These are phyloP conservation scores for Trichaptum fuscoviolaceum DNA, from an alignment of 768 basidiomycete genomes.

Conservation along the genomic window DNA sequence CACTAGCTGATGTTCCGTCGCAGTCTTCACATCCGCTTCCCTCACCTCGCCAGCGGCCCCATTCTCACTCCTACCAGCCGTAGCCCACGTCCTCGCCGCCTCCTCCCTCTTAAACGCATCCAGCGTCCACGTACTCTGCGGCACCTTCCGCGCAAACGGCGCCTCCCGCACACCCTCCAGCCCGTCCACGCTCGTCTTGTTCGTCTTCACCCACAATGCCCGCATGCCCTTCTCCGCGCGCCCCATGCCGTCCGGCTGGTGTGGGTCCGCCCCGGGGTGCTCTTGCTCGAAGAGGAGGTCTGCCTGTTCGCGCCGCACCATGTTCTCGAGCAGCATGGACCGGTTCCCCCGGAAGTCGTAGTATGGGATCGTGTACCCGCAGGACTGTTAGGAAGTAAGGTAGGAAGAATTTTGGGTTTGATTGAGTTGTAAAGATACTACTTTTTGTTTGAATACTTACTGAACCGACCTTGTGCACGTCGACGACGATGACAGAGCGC, in stretches of 20 bases:
- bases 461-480: conserved; percentile 53
- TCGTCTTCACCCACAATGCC: conserved; percentile 49
- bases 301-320: conserved; percentile 35
- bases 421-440: background rate
- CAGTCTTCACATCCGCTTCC: background rate
- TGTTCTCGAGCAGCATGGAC: conserved; percentile 42
- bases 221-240: conserved; percentile 40
- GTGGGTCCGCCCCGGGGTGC: conserved; percentile 5
- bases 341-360: conserved; percentile 55
- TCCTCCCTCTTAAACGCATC: background rate
- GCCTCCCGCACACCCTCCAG: conserved; percentile 37
- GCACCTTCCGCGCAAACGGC: background rate
- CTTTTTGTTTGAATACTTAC: conserved; percentile 23
- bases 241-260: conserved; percentile 2
- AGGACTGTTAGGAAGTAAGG: conserved; percentile 41
- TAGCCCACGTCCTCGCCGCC: background rate
- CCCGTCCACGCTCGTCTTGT: conserved; percentile 50
- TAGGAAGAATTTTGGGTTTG: background rate
- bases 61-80: background rate
- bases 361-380: conserved; percentile 59
- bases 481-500: conserved; percentile 53
- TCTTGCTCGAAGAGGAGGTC: conserved; percentile 29
- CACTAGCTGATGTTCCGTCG: background rate
- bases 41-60: background rate
- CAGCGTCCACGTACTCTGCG: background rate